Evolutionary conservation across 352 stramenopile species (phyloP).

Genomic region (Phytophthora hibernalis): DNA sequence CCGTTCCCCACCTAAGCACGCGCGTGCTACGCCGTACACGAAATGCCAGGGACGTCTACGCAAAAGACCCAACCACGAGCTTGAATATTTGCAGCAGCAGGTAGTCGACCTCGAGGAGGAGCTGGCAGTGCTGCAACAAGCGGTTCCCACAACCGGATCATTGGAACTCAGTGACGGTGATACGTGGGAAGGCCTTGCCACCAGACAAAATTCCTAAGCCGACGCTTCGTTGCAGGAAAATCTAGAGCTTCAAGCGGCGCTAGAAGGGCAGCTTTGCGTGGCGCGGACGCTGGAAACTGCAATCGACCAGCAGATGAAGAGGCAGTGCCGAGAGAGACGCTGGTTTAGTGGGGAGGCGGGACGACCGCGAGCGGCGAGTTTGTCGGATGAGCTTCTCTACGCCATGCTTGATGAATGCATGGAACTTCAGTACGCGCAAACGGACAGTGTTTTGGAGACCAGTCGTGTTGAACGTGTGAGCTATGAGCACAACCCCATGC

Average conservation of each 20-base stretch:
- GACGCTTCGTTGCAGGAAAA: slow-evolving; percentile 13
- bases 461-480: background rate
- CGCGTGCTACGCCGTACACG: slow-evolving; percentile 21
- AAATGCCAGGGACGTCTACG: slow-evolving; percentile 17
- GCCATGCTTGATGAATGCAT: slow-evolving; percentile 15
- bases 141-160: background rate
- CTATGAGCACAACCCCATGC: slow-evolving; percentile 7
- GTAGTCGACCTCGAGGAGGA: slow-evolving; percentile 30
- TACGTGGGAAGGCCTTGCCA: slow-evolving; percentile 10
- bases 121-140: slow-evolving; percentile 22
- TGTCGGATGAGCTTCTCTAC: slow-evolving; percentile 22
- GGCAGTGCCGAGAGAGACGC: background rate
- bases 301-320: slow-evolving; percentile 22
- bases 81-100: slow-evolving; percentile 34
- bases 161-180: background rate
- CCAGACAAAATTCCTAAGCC: slow-evolving; percentile 1
- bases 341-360: slow-evolving; percentile 7
- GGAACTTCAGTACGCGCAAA: slow-evolving; percentile 6
- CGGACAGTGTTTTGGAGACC: slow-evolving; percentile 10
- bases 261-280: slow-evolving; percentile 12
- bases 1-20: background rate
- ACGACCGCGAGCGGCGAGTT: slow-evolving; percentile 1
- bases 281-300: slow-evolving; percentile 4
- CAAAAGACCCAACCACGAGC: slow-evolving; percentile 35
- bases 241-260: slow-evolving; percentile 7